phyloP scores from a whole-genome alignment of 2,329 filamentous ascomycete species.

The Simplicillium sp. region DNA sequence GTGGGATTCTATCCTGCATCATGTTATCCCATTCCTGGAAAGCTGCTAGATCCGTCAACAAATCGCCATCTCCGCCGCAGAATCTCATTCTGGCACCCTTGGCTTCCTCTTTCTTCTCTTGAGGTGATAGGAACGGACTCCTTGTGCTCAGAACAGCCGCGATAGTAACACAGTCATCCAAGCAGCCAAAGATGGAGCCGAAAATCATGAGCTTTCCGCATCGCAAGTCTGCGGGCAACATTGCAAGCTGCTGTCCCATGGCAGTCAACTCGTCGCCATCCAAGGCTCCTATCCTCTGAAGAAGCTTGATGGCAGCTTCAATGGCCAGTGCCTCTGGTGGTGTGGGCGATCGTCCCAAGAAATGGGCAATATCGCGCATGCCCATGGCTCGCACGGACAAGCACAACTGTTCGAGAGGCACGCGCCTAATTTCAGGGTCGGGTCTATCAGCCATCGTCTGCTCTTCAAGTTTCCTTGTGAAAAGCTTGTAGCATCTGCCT shows the following conservation, averaged over 20 bases:
- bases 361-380: slow-evolving; percentile 68
- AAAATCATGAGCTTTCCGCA: slow-evolving; percentile 95
- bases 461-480: slow-evolving; percentile 74
- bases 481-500: slow-evolving; percentile 91
- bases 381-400: slow-evolving; percentile 94
- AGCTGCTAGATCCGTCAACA: slow-evolving; percentile 77
- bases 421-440: slow-evolving; percentile 86
- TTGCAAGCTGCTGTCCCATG: slow-evolving; percentile 83
- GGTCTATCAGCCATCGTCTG: slow-evolving; percentile 75
- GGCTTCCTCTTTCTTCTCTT: slow-evolving; percentile 73
- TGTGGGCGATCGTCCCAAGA: slow-evolving; percentile 79
- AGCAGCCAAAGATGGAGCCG: slow-evolving; percentile 84
- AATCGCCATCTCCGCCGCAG: slow-evolving; percentile 69
- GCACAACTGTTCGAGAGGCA: slow-evolving; percentile 89
- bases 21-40: slow-evolving; percentile 75
- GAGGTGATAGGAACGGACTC: slow-evolving; percentile 77
- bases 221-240: slow-evolving; percentile 87
- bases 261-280: slow-evolving; percentile 82
- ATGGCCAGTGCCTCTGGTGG: slow-evolving; percentile 81
- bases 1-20: slow-evolving; percentile 45
- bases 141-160: slow-evolving; percentile 85
- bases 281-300: slow-evolving; percentile 80
- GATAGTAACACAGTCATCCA: slow-evolving; percentile 81
- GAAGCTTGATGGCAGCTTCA: slow-evolving; percentile 69
- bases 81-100: slow-evolving; percentile 69